Evolutionary conservation across 768 basidiomycete genomes (phyloP), one percentile per base, ranked within the genome.

Genomic region (Lentinus tigrinus): DNA sequence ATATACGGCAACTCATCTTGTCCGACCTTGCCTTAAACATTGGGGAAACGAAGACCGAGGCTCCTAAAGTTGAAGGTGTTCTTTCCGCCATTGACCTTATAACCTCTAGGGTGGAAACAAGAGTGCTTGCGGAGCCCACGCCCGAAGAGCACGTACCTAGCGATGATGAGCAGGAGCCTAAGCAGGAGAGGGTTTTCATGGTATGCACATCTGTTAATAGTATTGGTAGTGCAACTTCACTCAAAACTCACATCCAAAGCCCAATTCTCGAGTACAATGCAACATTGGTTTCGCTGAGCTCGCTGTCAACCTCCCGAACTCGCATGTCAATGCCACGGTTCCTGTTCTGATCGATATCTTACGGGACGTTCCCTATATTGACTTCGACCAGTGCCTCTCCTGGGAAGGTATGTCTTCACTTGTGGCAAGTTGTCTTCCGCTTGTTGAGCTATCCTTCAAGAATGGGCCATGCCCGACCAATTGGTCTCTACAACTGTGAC

Each of bases 401-500:
- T 95, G 93, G 93, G 81, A 85, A 64, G 89, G 92, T 93, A 66
- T 52, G 75, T 57, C 40, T 6, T 54, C 14, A 26, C 38, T 14
- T 13, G 26, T 58, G 10, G 47, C 16, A 16, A 48, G 26, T 16
- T 47, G 14, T 26, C 14, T 27, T 36, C 6, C 31, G 31, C 31
- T 6, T 21, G 31, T 47, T 24, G 27, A 19, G 4, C 2, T 21
- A 13, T 6, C 13, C 34, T 24, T 26, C 58, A 31, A 94, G 93
- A 91, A 63, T 94, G 92, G 92, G 82, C 92, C 3, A 78, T 92
- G 31, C 87, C 93, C 37, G 91, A 95, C 71, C 89, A 93, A 66
- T 81, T 95, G 39, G 87, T 91, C 1, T 90, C 80, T 67, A 85
- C 89, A 1, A 91, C 87, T 3, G 81, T 92, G 23, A 88, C 88